Evolutionary conservation across 2,329 filamentous ascomycete species (phyloP), one percentile per base, ranked within the genome.

Genomic region (Passalora sequoiae): DNA sequence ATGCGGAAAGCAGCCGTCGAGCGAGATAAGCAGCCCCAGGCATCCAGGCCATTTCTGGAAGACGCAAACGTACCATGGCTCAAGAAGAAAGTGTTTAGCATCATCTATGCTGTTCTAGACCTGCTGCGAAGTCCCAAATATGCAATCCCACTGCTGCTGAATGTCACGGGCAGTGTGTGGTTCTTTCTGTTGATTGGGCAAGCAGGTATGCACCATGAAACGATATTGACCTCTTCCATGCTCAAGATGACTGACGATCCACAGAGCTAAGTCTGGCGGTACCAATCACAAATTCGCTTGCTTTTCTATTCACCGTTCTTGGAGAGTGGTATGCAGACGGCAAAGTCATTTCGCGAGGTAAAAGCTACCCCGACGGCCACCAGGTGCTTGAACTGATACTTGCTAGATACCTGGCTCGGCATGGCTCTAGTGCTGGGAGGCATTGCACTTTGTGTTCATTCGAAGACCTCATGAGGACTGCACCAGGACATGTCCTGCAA

Each of bases 251-350:
- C 46, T 51, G 17, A 43, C 21, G 24, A 4, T 16, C 30, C 40
- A 4, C 56, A 92, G 91, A 97, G 66, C 63, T 97, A 56, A 95
- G 89, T 61, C 72, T 97, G 50, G 96, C 89, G 2, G 89, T 97
- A 1, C 91, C 91, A 1, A 92, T 97, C 50, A 89, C 91, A 1
- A 97, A 97, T 60, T 94, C 89, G 0, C 70, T 94, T 60, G 91
- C 91, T 0, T 97, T 97, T 57, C 67, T 97, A n/a, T 97, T 96
- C 61, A 97, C 91, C 0, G 89, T 96, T 2, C 60, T 96, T 9
- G 91, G 89, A 1, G 91, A 97, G 57, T 97, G 89, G 89, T 94
- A 84, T 73, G 88, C 91, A 1, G 91, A 96, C 59, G 81, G 81
- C 48, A 97, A 96, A 65, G 84, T 89, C 1, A 94, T 97, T 49